Percentiles rank a stretch among this genome's conserved stretches.
Conservation (phyloP, 2,329 filamentous ascomycete genomes). For the Trichoderma sp. region DNA sequence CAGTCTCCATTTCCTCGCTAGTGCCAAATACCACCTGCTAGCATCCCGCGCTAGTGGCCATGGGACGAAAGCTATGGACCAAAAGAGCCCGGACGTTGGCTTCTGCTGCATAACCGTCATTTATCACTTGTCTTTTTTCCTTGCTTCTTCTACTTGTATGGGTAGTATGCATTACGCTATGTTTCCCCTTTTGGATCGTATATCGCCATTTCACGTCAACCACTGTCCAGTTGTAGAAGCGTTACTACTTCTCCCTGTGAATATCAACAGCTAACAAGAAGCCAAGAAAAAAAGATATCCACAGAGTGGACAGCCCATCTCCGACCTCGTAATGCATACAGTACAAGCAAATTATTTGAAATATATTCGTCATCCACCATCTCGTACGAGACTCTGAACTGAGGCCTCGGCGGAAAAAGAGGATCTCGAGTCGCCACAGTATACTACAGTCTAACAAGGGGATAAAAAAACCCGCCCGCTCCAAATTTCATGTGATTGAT, state of each 20-base stretch:
- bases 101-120: slow-evolving; percentile 5
- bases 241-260: background rate
- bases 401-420: background rate
- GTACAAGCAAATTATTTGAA: background rate
- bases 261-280: background rate
- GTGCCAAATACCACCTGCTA: background rate
- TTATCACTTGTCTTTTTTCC: background rate
- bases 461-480: background rate
- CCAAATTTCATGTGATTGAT: slow-evolving; percentile 24
- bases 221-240: background rate
- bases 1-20: background rate
- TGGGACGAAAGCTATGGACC: background rate
- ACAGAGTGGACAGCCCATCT: background rate
- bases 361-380: background rate
- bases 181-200: background rate
- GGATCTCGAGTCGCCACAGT: background rate
- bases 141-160: background rate
- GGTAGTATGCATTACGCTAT: background rate
- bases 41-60: slow-evolving; percentile 6
- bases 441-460: background rate
- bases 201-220: background rate
- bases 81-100: slow-evolving; percentile 1
- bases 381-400: background rate
- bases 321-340: background rate
- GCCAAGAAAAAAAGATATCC: background rate